phyloP scores from a whole-genome alignment of 768 basidiomycete species.

The Suillus sp. region DNA sequence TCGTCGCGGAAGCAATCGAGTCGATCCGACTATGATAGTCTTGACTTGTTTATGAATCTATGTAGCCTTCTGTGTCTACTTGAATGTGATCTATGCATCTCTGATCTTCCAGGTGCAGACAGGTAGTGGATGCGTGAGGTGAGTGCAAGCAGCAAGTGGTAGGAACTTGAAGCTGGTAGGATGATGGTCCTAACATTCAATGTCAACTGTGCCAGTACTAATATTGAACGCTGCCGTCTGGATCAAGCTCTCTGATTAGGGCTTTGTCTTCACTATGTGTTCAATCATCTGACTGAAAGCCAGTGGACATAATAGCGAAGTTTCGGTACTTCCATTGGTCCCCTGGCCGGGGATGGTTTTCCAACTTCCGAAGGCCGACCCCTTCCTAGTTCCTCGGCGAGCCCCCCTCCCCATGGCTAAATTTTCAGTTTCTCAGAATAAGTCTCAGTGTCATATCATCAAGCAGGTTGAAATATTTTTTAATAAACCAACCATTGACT shows the following conservation, averaged over 20 bases:
- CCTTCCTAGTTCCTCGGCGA: not conserved
- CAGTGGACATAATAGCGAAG: not conserved
- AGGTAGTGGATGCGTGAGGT: no score
- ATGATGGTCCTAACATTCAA: no score
- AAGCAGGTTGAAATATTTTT: not conserved
- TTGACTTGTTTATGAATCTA: not conserved
- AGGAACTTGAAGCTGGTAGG: no score
- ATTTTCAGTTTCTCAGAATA: no score
- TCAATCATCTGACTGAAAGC: not conserved
- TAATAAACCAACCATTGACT: slow-evolving; percentile 1
- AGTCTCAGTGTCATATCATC: not conserved
- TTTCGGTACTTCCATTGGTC: not conserved
- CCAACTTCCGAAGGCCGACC: not conserved
- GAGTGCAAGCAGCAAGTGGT: no score
- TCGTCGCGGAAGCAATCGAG: slow-evolving; percentile 1
- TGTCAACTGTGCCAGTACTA: no score
- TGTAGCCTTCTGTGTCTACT: not conserved
- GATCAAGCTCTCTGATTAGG: not conserved
- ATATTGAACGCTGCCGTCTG: no score
- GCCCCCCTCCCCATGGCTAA: not conserved
- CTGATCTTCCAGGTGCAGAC: no score
- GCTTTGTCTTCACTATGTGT: not conserved
- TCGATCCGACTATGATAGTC: not conserved
- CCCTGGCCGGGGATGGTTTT: slow-evolving; percentile 2
- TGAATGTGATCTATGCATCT: no score